These are phyloP conservation scores for Candida nonsorbophila DNA, from an alignment of 805 yeast species.

Conservation along the genomic window DNA sequence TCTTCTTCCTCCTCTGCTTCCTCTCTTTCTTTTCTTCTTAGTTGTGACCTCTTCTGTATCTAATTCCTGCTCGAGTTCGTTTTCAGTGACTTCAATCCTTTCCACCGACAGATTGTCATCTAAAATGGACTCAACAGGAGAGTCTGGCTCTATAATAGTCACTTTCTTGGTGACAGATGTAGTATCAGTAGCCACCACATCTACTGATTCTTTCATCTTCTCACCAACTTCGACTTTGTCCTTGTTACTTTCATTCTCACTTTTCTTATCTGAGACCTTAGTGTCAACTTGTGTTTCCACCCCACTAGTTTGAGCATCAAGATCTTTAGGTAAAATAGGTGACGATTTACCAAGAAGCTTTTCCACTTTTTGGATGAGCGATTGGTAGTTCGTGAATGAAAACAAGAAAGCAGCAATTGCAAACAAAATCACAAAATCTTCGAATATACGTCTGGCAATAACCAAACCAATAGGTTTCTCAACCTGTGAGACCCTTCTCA, in stretches of 20 bases:
- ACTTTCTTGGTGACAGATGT: constrained; percentile 2
- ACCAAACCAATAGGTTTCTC: no score
- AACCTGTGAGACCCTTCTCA: no score
- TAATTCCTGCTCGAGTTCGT: constrained; percentile 12
- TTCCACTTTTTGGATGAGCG: no score
- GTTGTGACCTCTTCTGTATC: constrained; percentile 11
- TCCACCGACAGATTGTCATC: not conserved
- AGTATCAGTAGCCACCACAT: constrained; percentile 14
- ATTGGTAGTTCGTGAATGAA: no score
- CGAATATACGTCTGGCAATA: no score
- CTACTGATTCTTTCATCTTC: constrained; percentile 12
- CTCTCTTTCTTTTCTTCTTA: constrained; percentile 70
- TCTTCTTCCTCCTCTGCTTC: constrained; percentile 78
- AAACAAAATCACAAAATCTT: no score
- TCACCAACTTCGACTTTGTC: not conserved
- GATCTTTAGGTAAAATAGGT: no score
- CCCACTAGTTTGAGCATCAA: no score
- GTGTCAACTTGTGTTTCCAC: constrained; percentile 2
- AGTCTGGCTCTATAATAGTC: constrained; percentile 2
- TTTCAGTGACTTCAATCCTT: not conserved
- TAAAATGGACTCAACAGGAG: constrained; percentile 1
- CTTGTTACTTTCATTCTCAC: constrained; percentile 1
- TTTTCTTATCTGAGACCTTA: constrained; percentile 4
- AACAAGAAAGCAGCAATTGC: no score
- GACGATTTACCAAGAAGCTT: no score